Evolutionary conservation across 2,329 filamentous ascomycete genomes (phyloP), one percentile per base, ranked within the genome.

Genomic region (Penicillium decumbens): DNA sequence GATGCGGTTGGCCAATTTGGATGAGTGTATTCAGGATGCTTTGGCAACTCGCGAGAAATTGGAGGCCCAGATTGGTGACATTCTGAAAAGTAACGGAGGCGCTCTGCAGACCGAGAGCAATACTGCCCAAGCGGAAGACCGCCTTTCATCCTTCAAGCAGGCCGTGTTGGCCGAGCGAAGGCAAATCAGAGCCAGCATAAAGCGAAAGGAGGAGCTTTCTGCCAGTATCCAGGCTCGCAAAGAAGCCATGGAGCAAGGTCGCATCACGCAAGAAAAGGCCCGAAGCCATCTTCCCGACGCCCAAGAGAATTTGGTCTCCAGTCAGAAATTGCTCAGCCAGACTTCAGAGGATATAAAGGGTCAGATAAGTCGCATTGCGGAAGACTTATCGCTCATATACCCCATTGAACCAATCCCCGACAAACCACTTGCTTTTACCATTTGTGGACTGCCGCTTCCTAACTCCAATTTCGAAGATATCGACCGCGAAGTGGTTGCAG

Each of bases 21-120:
- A 95, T 55, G 88, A 87, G 65, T 95, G 90, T 47, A 88, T 96
- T 23, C 89, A 95, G 65, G 92, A 97, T 68, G 90, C 90, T 1
- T 73, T 95, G 8, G 81, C 84, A 1, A 95, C 89, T 0, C 83
- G 87, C 12, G 82, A 87, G 51, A 78, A 79, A 45, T 77, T 97
- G 7, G 83, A 88, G 41, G 72, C 78, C n/a, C 88, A 95, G 56
- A 95, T 96, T 56, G 88, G 88, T 42, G 57, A 61, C 3, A 69
- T 76, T 33, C 58, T 77, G 6, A 61, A 68, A 24, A 62, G 68
- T 38, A 70, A 75, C 23, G 66, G 68, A 32, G 40, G 45, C 15
- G 57, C 65, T 3, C 49, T 72, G 12, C 52, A 62, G 9, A 59
- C 61, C 9, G 57, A 67, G 12, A 67, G 65, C 40, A 59, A 64